These are phyloP conservation scores for Symbiotaphrina buchneri DNA, from an alignment of 495 filamentous ascomycete species.

Conservation along the genomic window DNA sequence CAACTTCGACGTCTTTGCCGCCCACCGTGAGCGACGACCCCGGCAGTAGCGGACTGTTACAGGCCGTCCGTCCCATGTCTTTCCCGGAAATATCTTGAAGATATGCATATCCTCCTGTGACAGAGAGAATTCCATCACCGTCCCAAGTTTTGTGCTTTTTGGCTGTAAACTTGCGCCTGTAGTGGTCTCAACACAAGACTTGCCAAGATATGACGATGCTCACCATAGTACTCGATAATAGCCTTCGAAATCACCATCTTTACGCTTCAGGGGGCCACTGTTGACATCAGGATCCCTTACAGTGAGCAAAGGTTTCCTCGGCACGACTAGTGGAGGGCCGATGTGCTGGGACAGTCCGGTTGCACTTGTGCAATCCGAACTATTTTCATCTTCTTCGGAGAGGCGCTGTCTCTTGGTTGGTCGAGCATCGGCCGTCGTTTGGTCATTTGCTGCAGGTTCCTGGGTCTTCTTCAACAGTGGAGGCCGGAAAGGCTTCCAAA, in stretches of 20 bases:
- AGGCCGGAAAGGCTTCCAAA: constrained; percentile 1
- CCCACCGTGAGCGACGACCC: constrained; percentile 40
- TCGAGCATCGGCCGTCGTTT: background rate
- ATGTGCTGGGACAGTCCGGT: background rate
- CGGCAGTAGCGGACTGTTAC: constrained; percentile 28
- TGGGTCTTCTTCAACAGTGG: background rate
- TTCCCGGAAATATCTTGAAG: constrained; percentile 43
- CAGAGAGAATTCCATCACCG: constrained; percentile 50
- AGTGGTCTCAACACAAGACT: background rate
- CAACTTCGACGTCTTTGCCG: constrained; percentile 57
- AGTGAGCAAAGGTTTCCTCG: no score
- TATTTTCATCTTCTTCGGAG: background rate
- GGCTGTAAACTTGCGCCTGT: constrained; percentile 46
- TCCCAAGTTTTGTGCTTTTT: constrained; percentile 84
- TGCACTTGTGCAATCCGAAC: no score
- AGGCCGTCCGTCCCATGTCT: constrained; percentile 38
- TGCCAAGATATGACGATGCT: background rate
- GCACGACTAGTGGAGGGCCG: background rate
- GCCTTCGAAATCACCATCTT: background rate
- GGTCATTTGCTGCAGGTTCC: background rate
- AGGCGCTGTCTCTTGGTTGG: background rate
- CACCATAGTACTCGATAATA: constrained; percentile 6
- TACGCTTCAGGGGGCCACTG: background rate
- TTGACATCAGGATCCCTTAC: background rate
- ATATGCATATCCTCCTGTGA: constrained; percentile 30